Conservation (phyloP, 768 basidiomycete species). For the Fomitopsis pulvina region DNA sequence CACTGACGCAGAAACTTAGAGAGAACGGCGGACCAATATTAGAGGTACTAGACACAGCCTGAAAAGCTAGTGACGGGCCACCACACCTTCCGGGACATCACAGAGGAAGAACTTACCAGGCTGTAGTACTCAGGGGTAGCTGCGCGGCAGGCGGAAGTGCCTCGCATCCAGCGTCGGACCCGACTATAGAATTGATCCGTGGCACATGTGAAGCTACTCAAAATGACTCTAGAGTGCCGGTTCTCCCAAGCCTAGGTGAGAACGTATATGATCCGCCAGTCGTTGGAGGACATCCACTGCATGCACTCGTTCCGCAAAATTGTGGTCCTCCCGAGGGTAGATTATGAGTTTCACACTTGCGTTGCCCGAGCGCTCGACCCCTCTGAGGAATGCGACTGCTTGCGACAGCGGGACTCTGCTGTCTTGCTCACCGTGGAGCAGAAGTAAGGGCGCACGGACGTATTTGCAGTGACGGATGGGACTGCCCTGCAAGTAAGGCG, state of each 20-base stretch:
- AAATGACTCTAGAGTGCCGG: too few relatives aligned
- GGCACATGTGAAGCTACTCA: too few relatives aligned
- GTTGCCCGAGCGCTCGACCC: neutral
- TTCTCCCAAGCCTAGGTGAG: neutral
- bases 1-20: too few relatives aligned
- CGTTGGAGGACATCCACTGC: conserved; percentile 3
- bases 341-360: neutral
- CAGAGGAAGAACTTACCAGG: too few relatives aligned
- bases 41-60: too few relatives aligned
- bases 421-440: conserved; percentile 3
- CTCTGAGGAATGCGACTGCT: neutral
- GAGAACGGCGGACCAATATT: too few relatives aligned
- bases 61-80: too few relatives aligned
- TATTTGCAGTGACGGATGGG: neutral
- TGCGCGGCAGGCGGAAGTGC: too few relatives aligned
- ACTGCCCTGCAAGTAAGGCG: neutral
- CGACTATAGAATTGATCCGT: too few relatives aligned
- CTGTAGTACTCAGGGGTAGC: too few relatives aligned
- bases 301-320: neutral
- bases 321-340: conserved; percentile 3
- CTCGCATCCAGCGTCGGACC: too few relatives aligned
- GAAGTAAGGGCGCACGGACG: neutral
- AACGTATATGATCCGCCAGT: neutral
- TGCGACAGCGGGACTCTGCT: conserved; percentile 1
- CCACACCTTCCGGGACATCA: too few relatives aligned